Evolutionary conservation across 2,329 filamentous ascomycete species (phyloP), one percentile per base, ranked within the genome.

Genomic region (Phaeomoniella chlamydospora): DNA sequence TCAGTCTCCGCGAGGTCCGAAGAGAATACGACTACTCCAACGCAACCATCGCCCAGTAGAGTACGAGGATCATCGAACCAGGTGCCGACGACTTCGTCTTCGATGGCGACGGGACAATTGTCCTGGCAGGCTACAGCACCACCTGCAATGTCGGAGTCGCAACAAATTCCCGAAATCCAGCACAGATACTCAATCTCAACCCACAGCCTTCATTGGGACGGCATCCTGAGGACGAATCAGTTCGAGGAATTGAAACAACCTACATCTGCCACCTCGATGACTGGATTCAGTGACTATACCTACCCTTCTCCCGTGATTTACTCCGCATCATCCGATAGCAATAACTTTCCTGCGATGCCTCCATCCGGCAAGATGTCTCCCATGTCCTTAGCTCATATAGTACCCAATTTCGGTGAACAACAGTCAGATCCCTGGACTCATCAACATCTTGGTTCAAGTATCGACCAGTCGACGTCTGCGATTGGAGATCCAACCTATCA

Each of bases 221-320:
- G 45, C 46, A 56, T 64, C 31, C 61, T 58, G 34, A 56, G 63
- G 38, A 49, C 54, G 35, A 74, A 72, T 17, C 18, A n/a, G 9
- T 18, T 12, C 10, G 32, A 34, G 15, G 32, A 18, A 18, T n/a
- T 18, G 12, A 34, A 16, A 9, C n/a, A n/a, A 12, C 32, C 32
- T 9, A 18, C 32, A 16, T 34, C 32, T 34, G 32, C 32, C 4
- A 17, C 14, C 13, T 34, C 32, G 4, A 9, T 34, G 10, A 17
- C 14, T 17, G 32, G 32, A 13, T 34, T 34, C 32, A 34, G 32
- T 17, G 17, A 34, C 11, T 15, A 12, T 18, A 17, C 32, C 13
- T 34, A 17, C 18, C 14, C 14, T 18, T 34, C 32, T 12, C 32
- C 32, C 18, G 32, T 18, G 9, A 12, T 34, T 13, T 34, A 34